Percentiles rank a stretch among this genome's conserved stretches.
phyloP scores from a whole-genome alignment of 192 early-diverging fungal species.

The Cladochytrium replicatum region DNA sequence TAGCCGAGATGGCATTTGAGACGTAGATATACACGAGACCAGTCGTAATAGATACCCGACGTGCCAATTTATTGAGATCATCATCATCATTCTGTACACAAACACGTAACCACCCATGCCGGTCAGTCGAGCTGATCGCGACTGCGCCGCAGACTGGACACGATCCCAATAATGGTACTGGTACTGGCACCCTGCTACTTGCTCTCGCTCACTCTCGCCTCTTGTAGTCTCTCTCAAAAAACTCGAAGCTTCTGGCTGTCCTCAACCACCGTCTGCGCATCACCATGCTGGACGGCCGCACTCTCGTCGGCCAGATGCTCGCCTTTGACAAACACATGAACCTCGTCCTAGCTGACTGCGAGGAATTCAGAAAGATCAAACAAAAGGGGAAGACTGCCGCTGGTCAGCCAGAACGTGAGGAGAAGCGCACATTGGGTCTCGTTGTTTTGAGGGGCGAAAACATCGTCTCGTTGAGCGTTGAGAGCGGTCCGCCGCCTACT shows the following conservation, averaged over 20 bases:
- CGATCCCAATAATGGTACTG: too few relatives aligned
- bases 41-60: too few relatives aligned
- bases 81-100: too few relatives aligned
- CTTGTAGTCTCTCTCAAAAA: too few relatives aligned
- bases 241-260: slow-evolving; percentile 81
- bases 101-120: too few relatives aligned
- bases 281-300: slow-evolving; percentile 82
- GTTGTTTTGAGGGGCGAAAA: slow-evolving; percentile 91
- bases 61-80: too few relatives aligned
- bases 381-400: slow-evolving; percentile 44
- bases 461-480: slow-evolving; percentile 83
- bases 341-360: slow-evolving; percentile 91
- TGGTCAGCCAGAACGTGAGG: slow-evolving; percentile 54
- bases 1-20: too few relatives aligned
- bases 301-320: slow-evolving; percentile 93
- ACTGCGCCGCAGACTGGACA: too few relatives aligned
- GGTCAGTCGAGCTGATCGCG: too few relatives aligned
- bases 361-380: slow-evolving; percentile 91
- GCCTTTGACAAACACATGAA: slow-evolving; percentile 99
- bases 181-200: too few relatives aligned
- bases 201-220: too few relatives aligned
- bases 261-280: slow-evolving; percentile 93
- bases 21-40: too few relatives aligned
- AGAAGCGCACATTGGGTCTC: slow-evolving; percentile 86
- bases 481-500: slow-evolving; percentile 72